A percentile compares a stretch with the other conserved stretches of the same genome.
phyloP scores from a whole-genome alignment of 2,329 filamentous ascomycete genomes.

The Pseudopyricularia javanii region DNA sequence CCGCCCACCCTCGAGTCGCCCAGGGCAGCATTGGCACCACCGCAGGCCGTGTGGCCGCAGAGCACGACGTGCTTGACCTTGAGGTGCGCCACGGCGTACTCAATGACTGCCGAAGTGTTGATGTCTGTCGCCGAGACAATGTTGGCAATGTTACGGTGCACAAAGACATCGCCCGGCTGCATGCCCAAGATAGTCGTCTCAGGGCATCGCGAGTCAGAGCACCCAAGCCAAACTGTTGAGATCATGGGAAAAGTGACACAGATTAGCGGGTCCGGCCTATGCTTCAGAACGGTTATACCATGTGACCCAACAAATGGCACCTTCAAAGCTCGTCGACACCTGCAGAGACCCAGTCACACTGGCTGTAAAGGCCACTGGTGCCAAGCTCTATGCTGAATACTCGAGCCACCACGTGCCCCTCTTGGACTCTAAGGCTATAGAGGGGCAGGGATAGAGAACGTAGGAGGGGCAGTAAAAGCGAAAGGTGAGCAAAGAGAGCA shows the following conservation, averaged over 20 bases:
- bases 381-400: too few species aligned
- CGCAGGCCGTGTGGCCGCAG: constrained; percentile 57
- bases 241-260: background rate
- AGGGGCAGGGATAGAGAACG: background rate
- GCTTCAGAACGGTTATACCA: background rate
- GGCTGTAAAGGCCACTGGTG: too few species aligned
- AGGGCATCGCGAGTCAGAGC: constrained; percentile 73
- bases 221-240: constrained; percentile 64
- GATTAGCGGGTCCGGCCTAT: background rate
- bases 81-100: constrained; percentile 64
- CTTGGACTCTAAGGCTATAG: background rate
- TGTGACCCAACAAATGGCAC: background rate
- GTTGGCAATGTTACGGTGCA: constrained; percentile 86
- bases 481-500: background rate
- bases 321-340: background rate
- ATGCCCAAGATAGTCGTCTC: constrained; percentile 72
- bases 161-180: constrained; percentile 74
- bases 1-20: constrained; percentile 33
- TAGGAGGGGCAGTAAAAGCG: background rate
- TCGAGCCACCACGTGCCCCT: too few species aligned
- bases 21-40: constrained; percentile 51
- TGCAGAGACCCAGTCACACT: too few species aligned
- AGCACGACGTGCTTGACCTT: constrained; percentile 60
- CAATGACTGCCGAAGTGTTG: constrained; percentile 62
- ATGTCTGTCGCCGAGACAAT: constrained; percentile 65